Base-by-base conservation (phyloP, 2,329 filamentous ascomycete species). In the Tolypocladium paradoxum region DNA sequence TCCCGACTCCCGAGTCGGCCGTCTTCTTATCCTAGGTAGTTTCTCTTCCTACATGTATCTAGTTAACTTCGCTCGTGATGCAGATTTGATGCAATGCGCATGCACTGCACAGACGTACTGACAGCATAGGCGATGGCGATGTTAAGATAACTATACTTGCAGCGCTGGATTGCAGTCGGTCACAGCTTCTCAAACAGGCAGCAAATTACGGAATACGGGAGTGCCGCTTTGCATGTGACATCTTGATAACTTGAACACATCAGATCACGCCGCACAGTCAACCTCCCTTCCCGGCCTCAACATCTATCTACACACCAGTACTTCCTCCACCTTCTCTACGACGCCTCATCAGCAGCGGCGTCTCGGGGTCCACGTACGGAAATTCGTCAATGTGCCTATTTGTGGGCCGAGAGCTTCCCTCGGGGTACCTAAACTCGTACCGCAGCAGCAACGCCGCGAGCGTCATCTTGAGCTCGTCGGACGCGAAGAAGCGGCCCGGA, bases 401-500 rank as follows among this genome's bases (percentile, higher is more conserved):
- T 16, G 8, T 31, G n/a, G 53, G 53, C 48, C 50, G 22, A 6
- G 24, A 34, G 12, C 20, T 31, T 3, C 55, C 55, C 12, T 49
- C 51, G 6, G 53, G 51, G 35, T 50, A 55, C 18, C 12, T 22
- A 11, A 56, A 36, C 14, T 56, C 53, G 46, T 55, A 55, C 4
- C 53, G 53, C 24, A 56, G 48, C 24, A 56, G 47, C 22, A 56
- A 34, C 35, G 49, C 53, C 3, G 36, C 20, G 1, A 56, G 36
- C 6, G 54, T 47, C 53, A 53, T 51, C 46, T 56, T 56, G 29
- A 56, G 50, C 29, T 51, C 50, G 35, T 54, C 55, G 29, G 55
- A 56, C 2, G 55, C 53, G 20, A 56, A 48, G 48, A 56, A 56
- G 48, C 55, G 53, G n/a, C 55, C 53, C 18, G 55, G 55, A 40